Conservation (phyloP, 495 filamentous ascomycete species). For the Elaphomyces granulatus region DNA sequence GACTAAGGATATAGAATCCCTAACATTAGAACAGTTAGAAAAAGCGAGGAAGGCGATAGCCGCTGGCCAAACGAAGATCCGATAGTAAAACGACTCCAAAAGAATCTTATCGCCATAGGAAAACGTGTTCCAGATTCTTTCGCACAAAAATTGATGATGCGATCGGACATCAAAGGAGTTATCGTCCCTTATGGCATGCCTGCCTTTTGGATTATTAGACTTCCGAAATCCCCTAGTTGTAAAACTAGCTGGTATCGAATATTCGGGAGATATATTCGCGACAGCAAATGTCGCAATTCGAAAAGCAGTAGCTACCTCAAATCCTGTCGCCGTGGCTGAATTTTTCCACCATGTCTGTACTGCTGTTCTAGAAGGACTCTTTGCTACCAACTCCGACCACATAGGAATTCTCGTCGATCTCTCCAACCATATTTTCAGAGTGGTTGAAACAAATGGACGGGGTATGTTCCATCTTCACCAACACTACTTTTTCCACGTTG, state of each 20-base stretch:
- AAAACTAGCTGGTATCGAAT: neutral
- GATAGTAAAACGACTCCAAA: neutral
- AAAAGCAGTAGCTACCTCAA: constrained; percentile 1
- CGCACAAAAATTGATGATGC: constrained; percentile 2
- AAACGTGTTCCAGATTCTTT: constrained; percentile 1
- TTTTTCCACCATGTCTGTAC: constrained; percentile 8
- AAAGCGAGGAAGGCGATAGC: constrained; percentile 1
- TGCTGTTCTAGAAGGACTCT: constrained; percentile 4
- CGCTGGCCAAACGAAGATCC: neutral
- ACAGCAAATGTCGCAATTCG: neutral
- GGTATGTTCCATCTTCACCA: constrained; percentile 13
- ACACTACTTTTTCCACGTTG: constrained; percentile 2
- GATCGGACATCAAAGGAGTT: constrained; percentile 2
- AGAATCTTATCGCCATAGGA: constrained; percentile 1
- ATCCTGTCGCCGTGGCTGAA: constrained; percentile 6
- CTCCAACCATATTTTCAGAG: constrained; percentile 8
- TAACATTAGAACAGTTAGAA: constrained; percentile 2
- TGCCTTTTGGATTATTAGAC: constrained; percentile 8
- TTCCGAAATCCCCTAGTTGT: neutral
- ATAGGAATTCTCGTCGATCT: constrained; percentile 8
- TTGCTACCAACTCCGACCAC: neutral
- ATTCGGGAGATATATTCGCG: neutral
- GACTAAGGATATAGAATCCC: neutral
- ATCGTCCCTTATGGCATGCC: constrained; percentile 7
- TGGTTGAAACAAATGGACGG: constrained; percentile 10